Conservation (phyloP, 148 eudicot species). For the Amaranthus hypochondriacus region DNA sequence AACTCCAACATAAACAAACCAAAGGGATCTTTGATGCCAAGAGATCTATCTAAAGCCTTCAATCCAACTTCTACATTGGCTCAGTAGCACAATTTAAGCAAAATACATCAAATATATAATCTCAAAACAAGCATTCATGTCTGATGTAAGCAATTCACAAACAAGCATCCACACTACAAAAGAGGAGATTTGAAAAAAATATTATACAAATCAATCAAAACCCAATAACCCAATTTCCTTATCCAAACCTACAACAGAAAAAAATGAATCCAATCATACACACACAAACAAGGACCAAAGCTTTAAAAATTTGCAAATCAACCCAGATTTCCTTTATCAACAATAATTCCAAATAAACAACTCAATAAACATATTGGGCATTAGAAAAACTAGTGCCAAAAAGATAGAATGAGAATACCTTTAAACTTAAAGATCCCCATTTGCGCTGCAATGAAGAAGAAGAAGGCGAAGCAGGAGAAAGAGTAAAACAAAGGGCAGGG, state of each 20-base stretch:
- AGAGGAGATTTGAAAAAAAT: not conserved
- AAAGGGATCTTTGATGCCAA: too few species aligned
- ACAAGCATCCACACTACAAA: not conserved
- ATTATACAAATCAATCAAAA: not conserved
- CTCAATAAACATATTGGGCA: not conserved
- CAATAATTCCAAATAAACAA: not conserved
- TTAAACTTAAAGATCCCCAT: constrained; percentile 29
- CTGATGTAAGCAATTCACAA: not conserved
- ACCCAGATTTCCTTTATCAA: too few species aligned
- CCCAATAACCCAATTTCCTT: constrained; percentile 3
- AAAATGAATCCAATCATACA: too few species aligned
- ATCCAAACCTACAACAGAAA: not conserved
- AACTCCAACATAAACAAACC: too few species aligned
- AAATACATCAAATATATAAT: not conserved
- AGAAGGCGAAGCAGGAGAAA: constrained; percentile 19
- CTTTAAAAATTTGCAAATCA: too few species aligned
- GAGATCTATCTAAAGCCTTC: constrained; percentile 1
- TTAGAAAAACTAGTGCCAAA: not conserved
- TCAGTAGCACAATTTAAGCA: not conserved
- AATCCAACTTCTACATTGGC: not conserved
- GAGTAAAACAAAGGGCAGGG: constrained; percentile 2
- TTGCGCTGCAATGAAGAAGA: constrained; percentile 12
- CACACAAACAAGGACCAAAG: not conserved
- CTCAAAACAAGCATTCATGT: constrained; percentile 1
- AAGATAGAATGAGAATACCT: constrained; percentile 24